phyloP scores from a whole-genome alignment of 129 eudicot species.

The Flaveria trinervia region DNA sequence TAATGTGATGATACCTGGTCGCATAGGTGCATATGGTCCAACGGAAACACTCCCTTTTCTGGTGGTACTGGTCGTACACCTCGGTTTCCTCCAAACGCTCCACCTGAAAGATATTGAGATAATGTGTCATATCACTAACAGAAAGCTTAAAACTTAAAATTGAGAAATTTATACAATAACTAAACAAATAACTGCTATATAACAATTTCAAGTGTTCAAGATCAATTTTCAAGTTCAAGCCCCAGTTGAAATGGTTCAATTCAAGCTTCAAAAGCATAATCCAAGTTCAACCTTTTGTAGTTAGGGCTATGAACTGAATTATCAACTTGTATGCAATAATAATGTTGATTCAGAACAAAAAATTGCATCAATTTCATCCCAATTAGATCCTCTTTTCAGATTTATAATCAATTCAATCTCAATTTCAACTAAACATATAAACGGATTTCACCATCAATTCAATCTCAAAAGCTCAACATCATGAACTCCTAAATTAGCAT shows the following conservation, averaged over 20 bases:
- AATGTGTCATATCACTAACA: background rate
- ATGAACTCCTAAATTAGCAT: too few species aligned
- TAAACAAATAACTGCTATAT: background rate
- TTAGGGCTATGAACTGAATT: background rate
- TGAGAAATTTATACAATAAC: background rate
- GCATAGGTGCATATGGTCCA: constrained; percentile 89
- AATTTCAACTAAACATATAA: background rate
- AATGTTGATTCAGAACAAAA: background rate
- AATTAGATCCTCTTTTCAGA: background rate
- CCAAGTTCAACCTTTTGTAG: background rate
- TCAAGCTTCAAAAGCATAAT: background rate
- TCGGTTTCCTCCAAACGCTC: constrained; percentile 88
- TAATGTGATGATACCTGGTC: constrained; percentile 49
- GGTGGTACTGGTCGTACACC: constrained; percentile 87
- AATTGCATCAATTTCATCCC: background rate
- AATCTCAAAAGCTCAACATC: too few species aligned
- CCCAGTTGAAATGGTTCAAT: background rate
- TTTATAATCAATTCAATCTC: background rate
- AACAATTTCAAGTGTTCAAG: background rate
- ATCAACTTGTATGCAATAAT: background rate
- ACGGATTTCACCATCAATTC: background rate
- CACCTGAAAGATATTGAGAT: constrained; percentile 42
- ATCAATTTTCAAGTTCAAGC: background rate
- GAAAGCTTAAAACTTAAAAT: background rate
- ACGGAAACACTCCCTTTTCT: constrained; percentile 85